Evolutionary conservation across 23 red algal genomes (phyloP), one percentile per base, ranked within the genome.

Genomic region (Gracilaria vermiculophylla): DNA sequence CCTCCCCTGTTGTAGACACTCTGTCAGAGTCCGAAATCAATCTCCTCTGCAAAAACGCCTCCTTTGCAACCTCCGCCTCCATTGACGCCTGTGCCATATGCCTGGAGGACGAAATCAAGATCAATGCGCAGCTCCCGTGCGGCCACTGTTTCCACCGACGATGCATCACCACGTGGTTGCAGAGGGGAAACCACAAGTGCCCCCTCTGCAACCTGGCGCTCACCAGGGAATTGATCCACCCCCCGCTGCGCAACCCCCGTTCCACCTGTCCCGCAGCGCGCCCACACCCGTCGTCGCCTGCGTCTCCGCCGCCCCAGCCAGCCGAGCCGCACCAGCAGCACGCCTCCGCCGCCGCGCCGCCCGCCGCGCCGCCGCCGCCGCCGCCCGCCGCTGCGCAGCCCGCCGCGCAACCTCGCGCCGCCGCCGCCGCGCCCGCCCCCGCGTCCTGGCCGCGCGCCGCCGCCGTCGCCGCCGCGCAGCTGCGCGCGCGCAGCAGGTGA

Each of bases 41-140:
- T 40, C 67, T 42, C 47, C 37, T 73, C 16, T 73, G 67, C 20
- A 73, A 73, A 32, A 73, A 2, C 2, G 17, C 23, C 33, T 73
- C 67, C 40, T 73, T 73, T 48, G 32, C 2, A 0, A 48, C 17
- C 3, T 45, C 67, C 23, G 67, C 67, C 3, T 73, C 67, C 5
- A 24, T 73, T 6, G 67, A 73, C 47, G 67, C 37, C 1, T 73
- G 67, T 24, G 39, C 67, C 20, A 73, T 73, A 16, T 73, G 67
- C 33, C 67, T 73, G 40, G 67, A 73, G n/a, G 67, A 73, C 20
- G 67, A 73, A 73, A 29, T 73, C 67, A 42, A 42, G 12, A 48
- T 73, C 67, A 48, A 73, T 48, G 39, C 42, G 2, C 67, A 73
- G 35, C 67, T 73, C 6, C 67, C 67, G 20, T 73, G 67, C 20